These are phyloP conservation scores for Aspergillus ostianus DNA, from an alignment of 495 filamentous ascomycete genomes.

Conservation along the genomic window DNA sequence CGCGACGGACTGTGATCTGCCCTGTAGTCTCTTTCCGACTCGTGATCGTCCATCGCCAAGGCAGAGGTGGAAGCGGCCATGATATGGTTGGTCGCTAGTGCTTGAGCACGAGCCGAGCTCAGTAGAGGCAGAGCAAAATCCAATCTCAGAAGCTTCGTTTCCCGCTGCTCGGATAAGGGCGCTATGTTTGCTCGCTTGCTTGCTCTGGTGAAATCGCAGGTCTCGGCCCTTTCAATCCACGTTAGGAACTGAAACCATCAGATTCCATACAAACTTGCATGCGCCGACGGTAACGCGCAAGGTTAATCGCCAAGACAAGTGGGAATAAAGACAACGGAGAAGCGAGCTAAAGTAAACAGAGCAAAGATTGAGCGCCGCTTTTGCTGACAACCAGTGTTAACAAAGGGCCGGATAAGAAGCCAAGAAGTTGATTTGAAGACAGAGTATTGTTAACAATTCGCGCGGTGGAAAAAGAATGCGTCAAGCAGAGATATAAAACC, in stretches of 20 bases:
- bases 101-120: not conserved
- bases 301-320: not conserved
- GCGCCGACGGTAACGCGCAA: not conserved
- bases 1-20: conserved; percentile 49
- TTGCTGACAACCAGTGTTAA: not conserved
- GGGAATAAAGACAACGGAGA: too few relatives aligned
- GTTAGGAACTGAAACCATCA: not conserved
- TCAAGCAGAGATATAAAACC: not conserved
- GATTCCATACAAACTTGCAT: not conserved
- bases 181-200: not conserved
- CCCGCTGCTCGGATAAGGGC: not conserved
- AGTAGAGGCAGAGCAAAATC: not conserved
- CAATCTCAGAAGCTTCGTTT: not conserved
- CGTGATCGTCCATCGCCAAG: conserved; percentile 38
- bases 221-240: not conserved
- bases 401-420: not conserved
- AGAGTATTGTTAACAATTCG: not conserved
- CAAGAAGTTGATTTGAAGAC: not conserved
- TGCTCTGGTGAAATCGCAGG: not conserved
- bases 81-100: conserved; percentile 1
- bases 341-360: too few relatives aligned
- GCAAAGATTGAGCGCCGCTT: not conserved
- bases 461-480: not conserved
- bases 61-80: conserved; percentile 48
- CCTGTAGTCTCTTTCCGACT: conserved; percentile 38